Evolutionary conservation across 176 grass and related monocot species (phyloP), one percentile per base, ranked within the genome.

Genomic region (Triticum urartu): DNA sequence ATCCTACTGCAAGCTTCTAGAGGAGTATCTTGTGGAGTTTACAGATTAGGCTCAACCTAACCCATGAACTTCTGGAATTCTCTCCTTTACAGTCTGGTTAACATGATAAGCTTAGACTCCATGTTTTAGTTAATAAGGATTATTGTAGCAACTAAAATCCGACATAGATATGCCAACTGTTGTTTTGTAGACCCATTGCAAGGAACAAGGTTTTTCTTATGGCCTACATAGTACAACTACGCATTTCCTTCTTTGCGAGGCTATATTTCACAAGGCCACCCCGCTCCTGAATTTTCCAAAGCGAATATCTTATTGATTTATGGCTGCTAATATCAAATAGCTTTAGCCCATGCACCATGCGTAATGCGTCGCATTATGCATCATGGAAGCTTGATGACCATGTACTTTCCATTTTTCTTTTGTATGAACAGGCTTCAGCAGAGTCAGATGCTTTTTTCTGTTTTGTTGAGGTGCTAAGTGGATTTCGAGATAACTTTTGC

Each of bases 401-500:
- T 68, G 35, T 3, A 24, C 3, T 21, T 54, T 54, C 33, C 24
- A 43, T 32, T 75, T 54, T 56, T 54, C 15, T 66, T 47, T 25
- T 24, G 61, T 88, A 28, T 65, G 43, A 61, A 89, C 92, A 98
- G 93, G 86, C 65, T 52, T 83, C 81, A 77, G 92, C 89, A 48
- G 97, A 99, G 82, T 68, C 89, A 63, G 94, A 96, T 77, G 89
- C 94, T 14, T 99, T 99, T 86, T 99, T 96, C 87, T 96, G 97
- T 87, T 99, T 99, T 33, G 92, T 92, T 50, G 94, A 99, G 73
- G 38, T 99, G 59, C 77, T 98, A 62, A 99, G 94, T 70, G 90
- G 92, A 72, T 99, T 99, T 67, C 88, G 97, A 69, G 97, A 96
- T 85, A 99, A 94, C 77, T 99, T 99, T 75, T 99, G 94, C 90